Conservation (phyloP, 2,329 filamentous ascomycete species). For the Stemphylium vesicarium region DNA sequence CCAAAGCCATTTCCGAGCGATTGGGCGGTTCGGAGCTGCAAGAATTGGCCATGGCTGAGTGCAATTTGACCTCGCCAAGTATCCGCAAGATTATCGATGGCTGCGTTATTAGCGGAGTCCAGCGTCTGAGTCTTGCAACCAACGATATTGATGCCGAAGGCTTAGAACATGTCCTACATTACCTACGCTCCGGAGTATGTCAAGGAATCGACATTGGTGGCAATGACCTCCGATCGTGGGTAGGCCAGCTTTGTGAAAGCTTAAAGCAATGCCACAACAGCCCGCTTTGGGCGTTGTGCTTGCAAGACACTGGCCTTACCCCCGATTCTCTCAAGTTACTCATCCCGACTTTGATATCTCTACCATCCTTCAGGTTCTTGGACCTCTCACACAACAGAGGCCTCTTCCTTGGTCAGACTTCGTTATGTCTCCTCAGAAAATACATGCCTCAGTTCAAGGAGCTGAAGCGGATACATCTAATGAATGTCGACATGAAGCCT, state of each 20-base stretch:
- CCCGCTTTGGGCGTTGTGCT: constrained; percentile 78
- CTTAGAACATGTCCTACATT: constrained; percentile 76
- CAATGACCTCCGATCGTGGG: constrained; percentile 68
- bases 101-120: constrained; percentile 76
- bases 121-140: constrained; percentile 80
- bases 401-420: constrained; percentile 79
- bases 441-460: constrained; percentile 80
- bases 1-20: constrained; percentile 77
- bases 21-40: constrained; percentile 78
- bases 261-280: constrained; percentile 57
- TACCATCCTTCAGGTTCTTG: constrained; percentile 82
- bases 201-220: constrained; percentile 89
- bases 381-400: constrained; percentile 89
- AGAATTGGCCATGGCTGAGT: constrained; percentile 82
- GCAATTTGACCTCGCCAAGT: constrained; percentile 72
- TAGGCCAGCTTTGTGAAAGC: constrained; percentile 58
- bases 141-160: constrained; percentile 79
- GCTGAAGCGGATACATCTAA: constrained; percentile 84
- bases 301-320: constrained; percentile 83
- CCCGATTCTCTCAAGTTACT: constrained; percentile 75
- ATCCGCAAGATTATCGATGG: constrained; percentile 82
- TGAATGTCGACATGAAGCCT: constrained; percentile 80
- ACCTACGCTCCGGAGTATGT: constrained; percentile 76
- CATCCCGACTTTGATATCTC: constrained; percentile 72
- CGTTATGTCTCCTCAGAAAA: constrained; percentile 75